These are phyloP conservation scores for Xylaria sp. DNA, from an alignment of 2,329 filamentous ascomycete species.

Conservation along the genomic window DNA sequence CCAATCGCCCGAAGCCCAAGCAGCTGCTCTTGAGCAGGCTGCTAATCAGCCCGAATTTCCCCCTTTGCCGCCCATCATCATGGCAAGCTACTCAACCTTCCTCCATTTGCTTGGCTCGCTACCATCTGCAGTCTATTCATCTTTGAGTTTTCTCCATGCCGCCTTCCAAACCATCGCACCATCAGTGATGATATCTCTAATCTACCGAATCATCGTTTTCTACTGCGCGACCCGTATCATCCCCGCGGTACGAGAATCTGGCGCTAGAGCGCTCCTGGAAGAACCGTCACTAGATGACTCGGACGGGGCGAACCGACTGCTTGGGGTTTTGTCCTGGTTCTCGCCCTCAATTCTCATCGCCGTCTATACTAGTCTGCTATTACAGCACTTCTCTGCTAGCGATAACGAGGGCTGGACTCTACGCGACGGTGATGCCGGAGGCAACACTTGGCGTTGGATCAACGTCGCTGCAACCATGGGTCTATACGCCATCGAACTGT, in stretches of 20 bases:
- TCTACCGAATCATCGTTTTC: slow-evolving; percentile 92
- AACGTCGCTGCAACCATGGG: slow-evolving; percentile 89
- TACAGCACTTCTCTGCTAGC: slow-evolving; percentile 90
- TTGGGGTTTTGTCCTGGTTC: slow-evolving; percentile 90
- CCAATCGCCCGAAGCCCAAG: slow-evolving; percentile 70
- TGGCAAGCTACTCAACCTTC: slow-evolving; percentile 95
- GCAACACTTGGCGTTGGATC: slow-evolving; percentile 91
- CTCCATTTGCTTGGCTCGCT: slow-evolving; percentile 82
- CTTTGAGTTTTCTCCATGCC: slow-evolving; percentile 84
- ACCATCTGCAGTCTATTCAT: slow-evolving; percentile 82
- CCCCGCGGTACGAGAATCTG: slow-evolving; percentile 86
- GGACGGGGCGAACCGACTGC: slow-evolving; percentile 78
- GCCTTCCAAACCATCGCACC: slow-evolving; percentile 96
- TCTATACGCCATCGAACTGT: slow-evolving; percentile 88
- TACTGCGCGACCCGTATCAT: slow-evolving; percentile 97
- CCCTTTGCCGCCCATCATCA: slow-evolving; percentile 95
- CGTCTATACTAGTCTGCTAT: slow-evolving; percentile 91
- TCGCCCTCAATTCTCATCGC: slow-evolving; percentile 93
- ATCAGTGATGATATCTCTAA: slow-evolving; percentile 91
- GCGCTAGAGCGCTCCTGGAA: slow-evolving; percentile 80
- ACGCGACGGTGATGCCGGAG: slow-evolving; percentile 79
- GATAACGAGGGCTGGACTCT: slow-evolving; percentile 82
- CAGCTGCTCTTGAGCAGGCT: slow-evolving; percentile 55
- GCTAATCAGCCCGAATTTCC: slow-evolving; percentile 82
- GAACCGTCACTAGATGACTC: slow-evolving; percentile 86